Percentiles rank a stretch among this genome's conserved stretches.
Evolutionary conservation across 306 rosid species (phyloP).

Genomic region (Pyrus pyrifolia): DNA sequence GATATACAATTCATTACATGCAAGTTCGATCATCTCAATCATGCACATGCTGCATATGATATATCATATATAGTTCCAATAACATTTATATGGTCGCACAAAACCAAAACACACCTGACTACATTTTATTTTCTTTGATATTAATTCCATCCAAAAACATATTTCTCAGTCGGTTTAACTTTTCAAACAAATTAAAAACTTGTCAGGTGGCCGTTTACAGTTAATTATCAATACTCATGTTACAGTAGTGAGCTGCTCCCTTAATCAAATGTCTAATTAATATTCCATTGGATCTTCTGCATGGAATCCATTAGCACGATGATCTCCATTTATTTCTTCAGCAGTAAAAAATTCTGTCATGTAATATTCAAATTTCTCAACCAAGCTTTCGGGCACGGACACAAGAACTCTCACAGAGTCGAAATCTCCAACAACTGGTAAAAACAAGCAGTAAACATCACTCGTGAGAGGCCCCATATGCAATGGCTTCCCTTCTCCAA

Average conservation of each 20-base stretch:
- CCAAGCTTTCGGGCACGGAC: slow-evolving; percentile 59
- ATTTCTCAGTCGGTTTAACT: neutral
- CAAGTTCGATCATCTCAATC: neutral
- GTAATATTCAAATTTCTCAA: slow-evolving; percentile 35
- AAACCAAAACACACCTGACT: neutral
- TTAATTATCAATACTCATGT: neutral
- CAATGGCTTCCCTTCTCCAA: slow-evolving; percentile 66
- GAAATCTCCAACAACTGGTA: slow-evolving; percentile 51
- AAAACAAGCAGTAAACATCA: slow-evolving; percentile 73
- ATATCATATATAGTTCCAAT: neutral
- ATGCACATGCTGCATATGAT: neutral
- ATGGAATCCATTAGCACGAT: slow-evolving; percentile 16
- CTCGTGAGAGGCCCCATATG: slow-evolving; percentile 73
- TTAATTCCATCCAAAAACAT: neutral
- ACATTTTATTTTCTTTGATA: neutral
- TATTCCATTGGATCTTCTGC: slow-evolving; percentile 11
- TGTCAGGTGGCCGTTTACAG: neutral
- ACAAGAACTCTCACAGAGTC: slow-evolving; percentile 56
- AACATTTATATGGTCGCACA: neutral
- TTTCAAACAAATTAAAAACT: neutral
- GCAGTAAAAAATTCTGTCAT: slow-evolving; percentile 32
- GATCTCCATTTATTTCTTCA: slow-evolving; percentile 9
- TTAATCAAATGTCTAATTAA: neutral
- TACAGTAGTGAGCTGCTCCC: neutral
- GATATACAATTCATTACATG: too few relatives aligned